Evolutionary conservation across 768 basidiomycete species (phyloP), one percentile per base, ranked within the genome.

Genomic region (Rhizopogon vinicolor): DNA sequence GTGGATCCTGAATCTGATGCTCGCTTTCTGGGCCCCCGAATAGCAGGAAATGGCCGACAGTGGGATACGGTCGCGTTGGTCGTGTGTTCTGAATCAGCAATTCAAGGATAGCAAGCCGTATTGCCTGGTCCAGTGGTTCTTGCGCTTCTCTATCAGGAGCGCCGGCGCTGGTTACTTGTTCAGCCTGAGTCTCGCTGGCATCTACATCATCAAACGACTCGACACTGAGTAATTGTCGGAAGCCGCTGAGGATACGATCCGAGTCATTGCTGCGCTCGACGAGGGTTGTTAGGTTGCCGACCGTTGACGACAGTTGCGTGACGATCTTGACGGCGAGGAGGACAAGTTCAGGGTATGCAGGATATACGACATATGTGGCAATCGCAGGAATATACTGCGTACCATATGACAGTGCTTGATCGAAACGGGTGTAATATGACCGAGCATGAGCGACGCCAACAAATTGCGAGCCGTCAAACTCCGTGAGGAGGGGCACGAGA

Each of bases 31-130:
- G 68, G 3, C 78, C 74, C 19, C 90, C 89, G 62, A 95, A 91
- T 19, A 97, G 78, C 10, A 98, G 73, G 72, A 91, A 90, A 70
- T 97, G 94, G 0, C 89, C 89, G 18, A 96, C 64, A 62, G 94
- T 97, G 6, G 94, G 93, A 60, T 84, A 91, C 0, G 82, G 70
- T 8, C 79, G 72, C 43, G 75, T 78, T 0, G 72, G 67, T n/a
- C 79, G 74, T 0, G 93, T 93, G 56, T 87, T 89, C 55, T 83
- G 83, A 41, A 92, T 82, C 52, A 98, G 77, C 10, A 98, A 74
- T 58, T 95, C 86, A 46, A 98, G 81, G 5, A 91, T 84, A 0
- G 89, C 84, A 1, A 89, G 72, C 39, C 91, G 74, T 52, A 88
- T 90, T 0, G 87, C 84, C 58, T 93, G 86, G 4, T 82, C 76